These are phyloP conservation scores for Didymella glomerata DNA, from an alignment of 2,329 filamentous ascomycete genomes.

Conservation along the genomic window DNA sequence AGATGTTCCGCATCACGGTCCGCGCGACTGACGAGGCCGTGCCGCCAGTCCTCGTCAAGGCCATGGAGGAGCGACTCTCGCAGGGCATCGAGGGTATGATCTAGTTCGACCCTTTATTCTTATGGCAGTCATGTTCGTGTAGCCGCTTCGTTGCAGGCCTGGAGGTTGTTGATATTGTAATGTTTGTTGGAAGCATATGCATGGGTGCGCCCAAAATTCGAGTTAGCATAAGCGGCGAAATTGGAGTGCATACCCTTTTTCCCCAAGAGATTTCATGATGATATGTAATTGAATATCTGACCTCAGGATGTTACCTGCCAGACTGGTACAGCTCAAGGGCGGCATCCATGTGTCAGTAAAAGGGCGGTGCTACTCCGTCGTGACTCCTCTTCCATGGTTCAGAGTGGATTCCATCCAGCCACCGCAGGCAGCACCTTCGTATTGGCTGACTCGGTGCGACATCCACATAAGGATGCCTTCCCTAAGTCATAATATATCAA, in stretches of 20 bases:
- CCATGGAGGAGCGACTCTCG: constrained; percentile 85
- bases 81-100: constrained; percentile 56
- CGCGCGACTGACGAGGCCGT: constrained; percentile 92
- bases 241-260: constrained; percentile 7
- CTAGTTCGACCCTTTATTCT: constrained; percentile 20
- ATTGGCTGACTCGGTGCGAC: background rate
- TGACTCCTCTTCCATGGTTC: constrained; percentile 14
- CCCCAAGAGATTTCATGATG: background rate
- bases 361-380: constrained; percentile 14
- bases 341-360: constrained; percentile 6
- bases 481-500: background rate
- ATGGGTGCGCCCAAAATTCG: constrained; percentile 12
- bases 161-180: constrained; percentile 24
- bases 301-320: background rate
- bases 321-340: background rate
- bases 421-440: constrained; percentile 5
- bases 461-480: background rate
- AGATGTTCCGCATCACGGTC: constrained; percentile 97
- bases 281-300: background rate
- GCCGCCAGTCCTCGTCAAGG: constrained; percentile 78
- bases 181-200: constrained; percentile 25
- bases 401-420: constrained; percentile 1
- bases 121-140: constrained; percentile 10
- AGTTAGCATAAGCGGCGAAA: constrained; percentile 12
- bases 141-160: background rate